Evolutionary conservation across 345 rosid genomes (phyloP).

Genomic region (Salix caprea): DNA sequence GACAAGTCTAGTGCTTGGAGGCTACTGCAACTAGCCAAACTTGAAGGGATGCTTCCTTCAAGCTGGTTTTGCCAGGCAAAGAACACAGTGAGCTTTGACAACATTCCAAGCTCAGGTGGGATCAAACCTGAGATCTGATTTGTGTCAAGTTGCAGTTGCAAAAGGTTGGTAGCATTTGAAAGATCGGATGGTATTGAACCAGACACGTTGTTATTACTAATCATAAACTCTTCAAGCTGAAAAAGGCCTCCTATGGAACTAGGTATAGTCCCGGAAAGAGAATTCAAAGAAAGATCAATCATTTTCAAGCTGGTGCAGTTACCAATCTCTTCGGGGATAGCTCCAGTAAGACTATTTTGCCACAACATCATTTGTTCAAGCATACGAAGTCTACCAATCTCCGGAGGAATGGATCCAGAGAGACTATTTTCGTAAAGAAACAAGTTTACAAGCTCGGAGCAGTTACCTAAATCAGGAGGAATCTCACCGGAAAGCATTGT

Average conservation of each 20-base stretch:
- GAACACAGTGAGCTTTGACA: constrained; percentile 62
- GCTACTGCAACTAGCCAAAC: constrained; percentile 49
- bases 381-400: constrained; percentile 64
- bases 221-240: constrained; percentile 75
- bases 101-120: constrained; percentile 66
- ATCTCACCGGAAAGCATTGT: constrained; percentile 83
- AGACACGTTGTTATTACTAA: constrained; percentile 79
- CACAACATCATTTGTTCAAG: constrained; percentile 69
- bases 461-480: constrained; percentile 75
- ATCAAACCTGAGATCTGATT: constrained; percentile 84
- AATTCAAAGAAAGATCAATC: constrained; percentile 77
- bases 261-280: constrained; percentile 75
- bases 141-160: constrained; percentile 71
- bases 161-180: constrained; percentile 59
- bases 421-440: constrained; percentile 76
- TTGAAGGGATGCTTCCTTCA: constrained; percentile 83
- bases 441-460: constrained; percentile 75
- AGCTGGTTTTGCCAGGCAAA: constrained; percentile 92
- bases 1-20: constrained; percentile 85
- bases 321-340: constrained; percentile 81
- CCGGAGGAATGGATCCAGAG: constrained; percentile 71
- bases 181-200: constrained; percentile 73
- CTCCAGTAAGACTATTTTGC: constrained; percentile 74
- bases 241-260: constrained; percentile 51
- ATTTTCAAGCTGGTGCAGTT: constrained; percentile 64